A percentile compares a stretch with the other conserved stretches of the same genome.
Evolutionary conservation across 2,329 filamentous ascomycete genomes (phyloP).

Genomic region (Didymella arachidicola): DNA sequence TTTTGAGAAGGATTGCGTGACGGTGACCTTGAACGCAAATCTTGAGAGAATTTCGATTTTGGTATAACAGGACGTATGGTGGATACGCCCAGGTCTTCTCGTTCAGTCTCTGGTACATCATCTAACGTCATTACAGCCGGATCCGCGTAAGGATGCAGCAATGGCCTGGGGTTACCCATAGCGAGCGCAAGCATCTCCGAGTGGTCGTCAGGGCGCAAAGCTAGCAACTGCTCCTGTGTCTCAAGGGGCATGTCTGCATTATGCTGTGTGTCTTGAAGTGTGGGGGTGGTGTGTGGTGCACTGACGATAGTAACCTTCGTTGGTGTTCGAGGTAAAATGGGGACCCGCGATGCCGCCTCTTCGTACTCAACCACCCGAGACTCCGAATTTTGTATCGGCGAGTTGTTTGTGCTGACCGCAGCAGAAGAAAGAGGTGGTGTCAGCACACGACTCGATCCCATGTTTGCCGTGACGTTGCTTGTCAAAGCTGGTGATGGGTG

Average conservation of each 20-base stretch:
- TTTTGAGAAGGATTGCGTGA: conserved; percentile 1
- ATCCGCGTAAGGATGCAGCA: not conserved
- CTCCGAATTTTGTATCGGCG: not conserved
- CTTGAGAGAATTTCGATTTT: conserved; percentile 10
- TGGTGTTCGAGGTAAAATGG: not conserved
- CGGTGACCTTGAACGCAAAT: not conserved
- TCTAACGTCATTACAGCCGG: not conserved
- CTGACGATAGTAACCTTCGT: conserved; percentile 1
- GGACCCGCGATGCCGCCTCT: not conserved
- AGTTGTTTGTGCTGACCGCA: conserved; percentile 5
- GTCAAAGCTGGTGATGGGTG: conserved; percentile 15
- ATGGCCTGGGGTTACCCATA: not conserved
- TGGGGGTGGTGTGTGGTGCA: conserved; percentile 1
- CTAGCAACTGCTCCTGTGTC: too few species aligned
- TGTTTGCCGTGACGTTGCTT: conserved; percentile 11
- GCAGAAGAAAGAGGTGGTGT: conserved; percentile 11
- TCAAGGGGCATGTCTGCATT: not conserved
- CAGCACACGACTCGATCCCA: conserved; percentile 4
- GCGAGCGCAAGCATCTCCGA: conserved; percentile 1
- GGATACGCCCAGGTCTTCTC: not conserved
- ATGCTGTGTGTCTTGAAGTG: not conserved
- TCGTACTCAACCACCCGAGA: not conserved
- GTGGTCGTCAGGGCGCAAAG: not conserved
- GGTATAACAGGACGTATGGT: conserved; percentile 14
- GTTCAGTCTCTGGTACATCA: conserved; percentile 9